A percentile compares a stretch with the other conserved stretches of the same genome.
Conservation (phyloP, 1,284 basidiomycete species). For the Volvariella surrecta region DNA sequence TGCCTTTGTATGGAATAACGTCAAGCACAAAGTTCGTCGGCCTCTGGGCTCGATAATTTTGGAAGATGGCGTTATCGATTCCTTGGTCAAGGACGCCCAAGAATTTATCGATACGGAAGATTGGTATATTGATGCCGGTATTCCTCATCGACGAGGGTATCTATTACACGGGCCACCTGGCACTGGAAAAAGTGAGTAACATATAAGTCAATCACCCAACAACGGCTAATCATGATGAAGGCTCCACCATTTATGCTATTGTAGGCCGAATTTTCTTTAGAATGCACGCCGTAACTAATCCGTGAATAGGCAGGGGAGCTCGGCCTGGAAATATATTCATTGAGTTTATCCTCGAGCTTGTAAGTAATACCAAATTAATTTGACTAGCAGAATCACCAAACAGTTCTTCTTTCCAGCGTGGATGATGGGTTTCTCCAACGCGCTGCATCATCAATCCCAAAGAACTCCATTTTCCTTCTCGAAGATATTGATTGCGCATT, state of each 20-base stretch:
- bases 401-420: constrained; percentile 18
- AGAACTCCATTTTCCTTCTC: constrained; percentile 40
- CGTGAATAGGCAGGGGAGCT: constrained; percentile 40
- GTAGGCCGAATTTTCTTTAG: constrained; percentile 14
- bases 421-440: constrained; percentile 38
- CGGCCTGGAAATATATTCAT: constrained; percentile 47
- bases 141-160: constrained; percentile 48
- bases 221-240: constrained; percentile 16
- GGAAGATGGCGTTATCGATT: constrained; percentile 34
- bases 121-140: constrained; percentile 47
- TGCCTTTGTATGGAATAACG: constrained; percentile 29
- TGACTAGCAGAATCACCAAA: background rate
- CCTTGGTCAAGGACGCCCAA: constrained; percentile 35
- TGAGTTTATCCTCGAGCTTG: constrained; percentile 43
- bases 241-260: constrained; percentile 51
- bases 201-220: background rate
- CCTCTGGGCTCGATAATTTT: constrained; percentile 44
- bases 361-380: constrained; percentile 16
- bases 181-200: constrained; percentile 39
- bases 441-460: constrained; percentile 36
- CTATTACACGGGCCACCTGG: constrained; percentile 46
- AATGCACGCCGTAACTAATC: background rate
- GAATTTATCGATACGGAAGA: constrained; percentile 42
- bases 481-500: constrained; percentile 54
- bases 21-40: constrained; percentile 37